phyloP scores from a whole-genome alignment of 2,329 filamentous ascomycete genomes.

The Epichloe elymi region DNA sequence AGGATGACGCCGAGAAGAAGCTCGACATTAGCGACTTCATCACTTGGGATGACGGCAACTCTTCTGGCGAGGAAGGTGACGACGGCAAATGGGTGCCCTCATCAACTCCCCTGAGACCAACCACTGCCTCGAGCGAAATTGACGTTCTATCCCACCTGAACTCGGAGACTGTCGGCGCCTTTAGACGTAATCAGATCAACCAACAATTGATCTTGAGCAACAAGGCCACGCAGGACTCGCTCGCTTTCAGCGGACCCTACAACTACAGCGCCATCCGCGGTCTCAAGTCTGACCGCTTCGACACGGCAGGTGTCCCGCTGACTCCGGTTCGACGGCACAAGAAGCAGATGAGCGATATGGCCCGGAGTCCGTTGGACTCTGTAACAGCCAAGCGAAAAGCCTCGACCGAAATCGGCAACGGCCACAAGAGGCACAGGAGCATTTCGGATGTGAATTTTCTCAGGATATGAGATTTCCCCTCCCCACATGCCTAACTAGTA shows the following conservation, averaged over 20 bases:
- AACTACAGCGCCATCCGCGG: constrained; percentile 47
- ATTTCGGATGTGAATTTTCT: constrained; percentile 42
- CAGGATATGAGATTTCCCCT: constrained; percentile 23
- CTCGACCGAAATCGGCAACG: constrained; percentile 25
- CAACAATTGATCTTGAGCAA: constrained; percentile 47
- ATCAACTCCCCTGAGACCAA: constrained; percentile 37
- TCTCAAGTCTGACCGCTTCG: constrained; percentile 52
- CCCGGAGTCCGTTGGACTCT: constrained; percentile 36
- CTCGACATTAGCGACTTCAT: constrained; percentile 63
- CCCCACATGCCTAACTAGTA: too few species aligned
- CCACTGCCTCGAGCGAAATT: constrained; percentile 34
- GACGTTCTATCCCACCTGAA: constrained; percentile 46
- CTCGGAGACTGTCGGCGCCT: constrained; percentile 59
- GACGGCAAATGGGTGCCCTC: constrained; percentile 35
- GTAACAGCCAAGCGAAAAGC: constrained; percentile 43
- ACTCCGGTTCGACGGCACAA: constrained; percentile 52
- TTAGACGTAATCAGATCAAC: constrained; percentile 56
- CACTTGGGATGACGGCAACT: constrained; percentile 46
- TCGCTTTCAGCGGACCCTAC: constrained; percentile 48
- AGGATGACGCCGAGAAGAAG: constrained; percentile 51
- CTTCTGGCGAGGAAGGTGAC: constrained; percentile 46
- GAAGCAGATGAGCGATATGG: constrained; percentile 28
- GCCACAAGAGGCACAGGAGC: constrained; percentile 45
- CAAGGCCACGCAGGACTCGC: constrained; percentile 47
- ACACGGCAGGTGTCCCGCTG: constrained; percentile 53